Evolutionary conservation across 2,329 filamentous ascomycete species (phyloP), one percentile per base, ranked within the genome.

Genomic region (Alternaria longipes): DNA sequence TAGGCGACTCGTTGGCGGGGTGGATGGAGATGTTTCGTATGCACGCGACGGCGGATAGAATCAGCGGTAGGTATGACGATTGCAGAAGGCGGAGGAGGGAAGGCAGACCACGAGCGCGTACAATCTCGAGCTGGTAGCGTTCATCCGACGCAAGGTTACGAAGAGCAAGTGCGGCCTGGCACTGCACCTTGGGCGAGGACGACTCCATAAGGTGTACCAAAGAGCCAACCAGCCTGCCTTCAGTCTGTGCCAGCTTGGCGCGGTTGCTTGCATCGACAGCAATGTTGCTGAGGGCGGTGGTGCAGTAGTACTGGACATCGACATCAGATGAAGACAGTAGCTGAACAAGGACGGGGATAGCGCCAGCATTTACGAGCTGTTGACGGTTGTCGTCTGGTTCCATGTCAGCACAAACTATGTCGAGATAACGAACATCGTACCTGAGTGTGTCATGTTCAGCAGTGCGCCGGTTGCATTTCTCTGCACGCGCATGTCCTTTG

Each of bases 11-110:
- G 80, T 99, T 99, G 75, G 94, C 85, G 18, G 95, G 95, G 77
- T 99, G 95, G 68, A 99, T 99, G 59, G 94, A 98, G 69, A 99
- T 99, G 79, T 99, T 99, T 72, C 95, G 91, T 78, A 99, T 99
- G 77, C 95, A 99, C 51, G 95, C 95, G 66, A 99, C 95, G 46
- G 95, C 95, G 20, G 94, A 98, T 40, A 98, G 89, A 62, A 98
- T 98, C 56, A 99, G 87, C 12, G 95, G 95, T 9, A 98, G 88
- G 73, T 98, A 98, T 12, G 94, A 96, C 1, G 94, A 97, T 80
- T 97, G 94, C 20, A 99, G 86, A 18, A 99, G 89, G 66, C 92
- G 91, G 55, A 98, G 87, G 46, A 99, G 87, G 32, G 94, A 93
- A 47, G 88, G 87, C 18, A 99, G 87, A 24, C 95, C 95, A 67